Conservation (phyloP, 192 early-diverging fungal species). For the Borealophlyctis nickersoniae region DNA sequence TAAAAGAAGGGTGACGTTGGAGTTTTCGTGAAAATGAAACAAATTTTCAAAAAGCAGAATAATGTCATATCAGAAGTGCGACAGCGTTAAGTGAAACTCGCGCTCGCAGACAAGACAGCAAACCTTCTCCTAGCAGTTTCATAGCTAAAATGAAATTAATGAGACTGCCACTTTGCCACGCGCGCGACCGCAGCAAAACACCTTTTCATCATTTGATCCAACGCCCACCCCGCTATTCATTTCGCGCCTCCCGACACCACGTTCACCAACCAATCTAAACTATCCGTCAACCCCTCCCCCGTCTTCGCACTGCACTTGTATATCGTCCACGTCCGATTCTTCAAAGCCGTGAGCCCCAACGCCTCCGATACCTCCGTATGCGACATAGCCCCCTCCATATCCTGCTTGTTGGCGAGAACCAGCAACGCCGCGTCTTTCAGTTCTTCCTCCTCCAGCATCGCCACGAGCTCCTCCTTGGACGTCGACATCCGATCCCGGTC, state of each 20-base stretch:
- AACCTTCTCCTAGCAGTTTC: no score
- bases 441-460: constrained; percentile 96
- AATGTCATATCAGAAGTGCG: no score
- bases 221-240: constrained; percentile 9
- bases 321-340: constrained; percentile 91
- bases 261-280: constrained; percentile 83
- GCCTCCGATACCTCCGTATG: constrained; percentile 84
- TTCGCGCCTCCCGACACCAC: constrained; percentile 31
- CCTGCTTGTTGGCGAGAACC: constrained; percentile 98
- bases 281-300: constrained; percentile 90
- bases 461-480: constrained; percentile 83
- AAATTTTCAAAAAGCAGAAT: no score
- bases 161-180: no score
- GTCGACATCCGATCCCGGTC: constrained; percentile 87
- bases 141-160: no score
- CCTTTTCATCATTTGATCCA: no score
- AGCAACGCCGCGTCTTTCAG: constrained; percentile 81
- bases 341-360: constrained; percentile 77
- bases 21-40: no score
- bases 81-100: no score
- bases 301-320: constrained; percentile 91
- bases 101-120: no score
- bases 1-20: no score
- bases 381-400: constrained; percentile 90
- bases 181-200: no score